These are phyloP conservation scores for Pythium dissimile DNA, from an alignment of 352 stramenopile genomes.

Conservation along the genomic window DNA sequence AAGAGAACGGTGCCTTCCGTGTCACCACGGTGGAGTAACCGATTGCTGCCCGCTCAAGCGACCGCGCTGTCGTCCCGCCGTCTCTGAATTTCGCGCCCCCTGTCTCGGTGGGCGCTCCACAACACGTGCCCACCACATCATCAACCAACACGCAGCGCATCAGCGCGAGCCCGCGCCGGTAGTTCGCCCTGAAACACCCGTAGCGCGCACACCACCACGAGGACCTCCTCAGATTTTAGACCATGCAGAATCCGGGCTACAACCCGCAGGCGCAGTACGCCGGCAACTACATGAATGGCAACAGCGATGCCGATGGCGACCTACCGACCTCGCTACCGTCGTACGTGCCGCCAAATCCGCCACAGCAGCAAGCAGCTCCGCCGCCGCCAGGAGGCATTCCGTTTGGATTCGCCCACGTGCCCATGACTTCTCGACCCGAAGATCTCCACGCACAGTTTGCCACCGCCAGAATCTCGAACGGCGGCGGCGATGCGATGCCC, in stretches of 20 bases:
- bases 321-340: conserved; percentile 72
- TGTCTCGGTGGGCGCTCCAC: background rate
- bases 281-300: conserved; percentile 12
- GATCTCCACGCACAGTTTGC: conserved; percentile 24
- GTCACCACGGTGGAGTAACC: conserved; percentile 18
- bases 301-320: conserved; percentile 42
- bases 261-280: conserved; percentile 7
- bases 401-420: conserved; percentile 20
- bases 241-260: conserved; percentile 24
- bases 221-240: too few species aligned
- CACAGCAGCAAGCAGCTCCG: conserved; percentile 16
- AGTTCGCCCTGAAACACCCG: too few species aligned
- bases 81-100: background rate
- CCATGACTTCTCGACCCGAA: conserved; percentile 23
- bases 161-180: too few species aligned
- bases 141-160: too few species aligned
- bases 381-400: conserved; percentile 30
- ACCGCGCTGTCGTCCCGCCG: background rate
- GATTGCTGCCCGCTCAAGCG: background rate
- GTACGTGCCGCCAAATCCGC: conserved; percentile 53
- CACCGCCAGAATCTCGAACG: conserved; percentile 21
- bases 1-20: background rate
- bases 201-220: too few species aligned
- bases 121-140: background rate
- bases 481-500: conserved; percentile 14